Conservation (phyloP, 2,329 filamentous ascomycete genomes). For the Neonectria ditissima region DNA sequence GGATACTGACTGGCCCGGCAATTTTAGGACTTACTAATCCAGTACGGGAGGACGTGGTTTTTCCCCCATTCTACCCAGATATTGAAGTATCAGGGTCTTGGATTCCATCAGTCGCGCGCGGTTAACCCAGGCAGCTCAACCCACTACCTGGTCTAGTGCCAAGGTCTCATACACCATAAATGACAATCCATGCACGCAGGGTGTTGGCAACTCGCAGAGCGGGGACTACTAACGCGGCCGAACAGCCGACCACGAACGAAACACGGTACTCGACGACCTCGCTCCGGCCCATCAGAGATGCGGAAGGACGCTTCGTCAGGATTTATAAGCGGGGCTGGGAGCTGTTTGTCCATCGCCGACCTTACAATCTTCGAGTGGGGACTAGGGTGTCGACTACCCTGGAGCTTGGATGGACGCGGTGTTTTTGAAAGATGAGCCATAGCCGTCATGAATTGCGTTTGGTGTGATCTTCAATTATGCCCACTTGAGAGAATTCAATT, state of each 20-base stretch:
- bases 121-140: conserved; percentile 7
- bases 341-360: not conserved
- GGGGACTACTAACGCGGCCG: not conserved
- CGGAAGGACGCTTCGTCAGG: conserved; percentile 20
- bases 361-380: conserved; percentile 5
- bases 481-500: not conserved
- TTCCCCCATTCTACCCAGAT: not conserved
- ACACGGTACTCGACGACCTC: not conserved
- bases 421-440: not conserved
- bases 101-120: conserved; percentile 33
- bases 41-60: not conserved
- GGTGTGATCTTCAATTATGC: not conserved
- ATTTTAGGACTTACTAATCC: not conserved
- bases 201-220: not conserved
- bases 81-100: not conserved
- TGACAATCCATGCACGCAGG: not conserved
- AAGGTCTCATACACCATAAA: not conserved
- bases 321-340: conserved; percentile 27
- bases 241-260: not conserved
- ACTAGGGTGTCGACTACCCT: conserved; percentile 12
- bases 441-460: conserved; percentile 4
- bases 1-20: too few relatives aligned
- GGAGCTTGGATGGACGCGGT: not conserved
- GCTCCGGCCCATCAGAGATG: not conserved
- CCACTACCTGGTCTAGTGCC: not conserved